Evolutionary conservation across 768 basidiomycete species (phyloP), one percentile per base, ranked within the genome.

Genomic region (Austroboletus eburneus): DNA sequence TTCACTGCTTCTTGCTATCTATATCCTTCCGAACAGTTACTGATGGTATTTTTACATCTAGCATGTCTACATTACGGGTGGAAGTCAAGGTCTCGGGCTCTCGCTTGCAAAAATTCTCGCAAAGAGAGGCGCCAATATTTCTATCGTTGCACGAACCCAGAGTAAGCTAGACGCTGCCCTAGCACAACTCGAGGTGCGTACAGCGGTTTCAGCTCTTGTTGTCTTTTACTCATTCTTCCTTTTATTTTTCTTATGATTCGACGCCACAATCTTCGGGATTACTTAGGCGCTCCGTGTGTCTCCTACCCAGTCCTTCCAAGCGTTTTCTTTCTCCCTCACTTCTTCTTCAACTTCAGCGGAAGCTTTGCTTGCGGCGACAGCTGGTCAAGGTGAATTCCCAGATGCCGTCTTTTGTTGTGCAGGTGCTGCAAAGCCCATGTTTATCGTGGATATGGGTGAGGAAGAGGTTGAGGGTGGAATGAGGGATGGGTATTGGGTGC

Each of bases 41-140:
- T 44, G 18, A 52, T n/a, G n/a, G n/a, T 37, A 4, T 16, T 20
- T 29, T 40, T 12, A 33, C 3, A 1, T 7, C 9, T 49, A 94
- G 92, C 88, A 92, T 55, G 80, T 82, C 65, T 90, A 91, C 61
- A 72, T 95, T 16, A 91, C 91, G 0, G 92, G 92, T 3, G 91
- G 88, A 3, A 86, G 83, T 34, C 73, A 81, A 13, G 92, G 92
- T 1, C 78, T 93, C 0, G 92, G 92, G 1, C 74, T 91, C 2
- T 76, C 81, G 0, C 69, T 94, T 8, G 86, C 91, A 1, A 72
- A 76, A 23, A 68, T 84, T 14, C 73, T 95, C 2, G 77, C 78
- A 13, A 68, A 71, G 49, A 72, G 72, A 48, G 92, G 93, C 0
- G 90, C 91, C 0, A 75, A 90, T 51, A 83, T 94, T 3, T 89